phyloP scores from a whole-genome alignment of 345 rosid species.

The Psidium friedrichsthalianum region DNA sequence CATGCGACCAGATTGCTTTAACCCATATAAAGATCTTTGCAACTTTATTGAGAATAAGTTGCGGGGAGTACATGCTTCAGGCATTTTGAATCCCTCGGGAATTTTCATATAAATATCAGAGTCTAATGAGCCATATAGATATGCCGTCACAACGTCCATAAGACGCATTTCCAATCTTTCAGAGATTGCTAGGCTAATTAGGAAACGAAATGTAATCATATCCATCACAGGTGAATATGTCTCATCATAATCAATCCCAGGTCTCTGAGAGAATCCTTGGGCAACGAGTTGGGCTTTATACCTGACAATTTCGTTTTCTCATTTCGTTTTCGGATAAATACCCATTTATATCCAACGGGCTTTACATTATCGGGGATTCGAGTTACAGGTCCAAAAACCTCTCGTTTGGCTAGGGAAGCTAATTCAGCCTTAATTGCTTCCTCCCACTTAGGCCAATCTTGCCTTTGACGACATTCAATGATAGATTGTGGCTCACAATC shows the following conservation, averaged over 20 bases:
- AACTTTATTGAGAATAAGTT: neutral
- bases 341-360: neutral
- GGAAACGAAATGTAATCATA: neutral
- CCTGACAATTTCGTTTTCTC: neutral
- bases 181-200: neutral
- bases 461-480: neutral
- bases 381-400: neutral
- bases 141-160: neutral
- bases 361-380: neutral
- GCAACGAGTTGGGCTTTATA: neutral
- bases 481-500: neutral
- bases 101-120: neutral
- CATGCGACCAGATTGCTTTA: neutral
- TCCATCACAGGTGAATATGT: neutral
- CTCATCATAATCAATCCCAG: neutral
- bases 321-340: neutral
- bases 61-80: neutral
- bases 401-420: neutral
- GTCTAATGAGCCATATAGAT: neutral
- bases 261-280: neutral
- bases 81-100: neutral
- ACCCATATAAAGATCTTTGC: neutral
- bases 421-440: neutral
- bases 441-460: neutral
- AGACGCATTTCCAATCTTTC: neutral